Base-by-base conservation (phyloP, 1,284 basidiomycete species). In the Xanthoconium separans region DNA sequence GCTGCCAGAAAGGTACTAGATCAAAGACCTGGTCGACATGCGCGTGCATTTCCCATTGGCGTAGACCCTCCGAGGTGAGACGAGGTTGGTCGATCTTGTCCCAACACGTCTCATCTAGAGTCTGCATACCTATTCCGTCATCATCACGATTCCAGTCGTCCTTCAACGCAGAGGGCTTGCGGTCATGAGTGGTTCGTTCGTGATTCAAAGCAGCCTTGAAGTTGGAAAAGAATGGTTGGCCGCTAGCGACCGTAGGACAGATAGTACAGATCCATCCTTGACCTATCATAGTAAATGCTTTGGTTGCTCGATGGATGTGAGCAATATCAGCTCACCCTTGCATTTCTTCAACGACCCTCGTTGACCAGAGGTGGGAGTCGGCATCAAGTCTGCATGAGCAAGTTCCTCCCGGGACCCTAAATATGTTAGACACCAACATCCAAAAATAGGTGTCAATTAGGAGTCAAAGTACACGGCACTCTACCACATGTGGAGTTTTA, bases 1-100 rank as follows among this genome's bases (percentile, higher is more conserved):
- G 66, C 30, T 74, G 72, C 83, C 84, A 86, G 63, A 82, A 84
- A 1, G 75, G 74, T 34, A 86, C 73, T 53, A 81, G 58, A 58
- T 77, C 76, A 43, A 69, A 66, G 20, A 78, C 70, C 8, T 74
- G 71, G 53, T 83, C 80, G 10, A 76, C 70, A 55, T 74, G 75
- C 55, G 79, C 74, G 40, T 79, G 76, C 59, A 77, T 75, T 59
- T 87, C 85, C 63, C 75, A 75, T 47, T 70, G 72, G 39, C 73
- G 75, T 47, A 78, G 65, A 48, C 77, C 78, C 34, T 74, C 70
- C 27, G 61, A 64, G 13, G 72, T 73, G 46, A 75, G 62, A 10
- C 68, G 62, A 36, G 59, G 59, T 39, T 58, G 58, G 49, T 60
- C 59, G 39, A 60, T 48, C 34, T 34, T 16, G 47, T 61, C 61